Percentiles rank a stretch among this genome's conserved stretches.
Conservation (phyloP, 2,329 filamentous ascomycete genomes). For the Fusarium sp. region DNA sequence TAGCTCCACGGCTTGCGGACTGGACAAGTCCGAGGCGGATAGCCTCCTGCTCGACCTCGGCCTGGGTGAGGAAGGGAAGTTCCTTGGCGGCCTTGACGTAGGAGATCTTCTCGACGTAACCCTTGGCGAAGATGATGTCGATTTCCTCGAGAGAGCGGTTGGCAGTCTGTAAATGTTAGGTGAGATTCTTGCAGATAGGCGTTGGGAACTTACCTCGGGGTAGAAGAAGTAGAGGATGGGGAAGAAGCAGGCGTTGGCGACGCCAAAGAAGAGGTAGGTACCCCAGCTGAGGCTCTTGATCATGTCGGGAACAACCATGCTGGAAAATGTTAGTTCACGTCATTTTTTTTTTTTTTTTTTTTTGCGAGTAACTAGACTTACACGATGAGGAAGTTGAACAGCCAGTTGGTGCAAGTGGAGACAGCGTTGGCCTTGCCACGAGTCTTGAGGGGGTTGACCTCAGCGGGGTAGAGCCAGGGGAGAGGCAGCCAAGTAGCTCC, state of each 20-base stretch:
- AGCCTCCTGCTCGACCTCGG: constrained; percentile 64
- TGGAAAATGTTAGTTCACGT: not conserved
- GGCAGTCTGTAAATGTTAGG: constrained; percentile 46
- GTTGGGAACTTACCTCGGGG: constrained; percentile 45
- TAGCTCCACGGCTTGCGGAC: constrained; percentile 21
- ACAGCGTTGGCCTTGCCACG: constrained; percentile 62
- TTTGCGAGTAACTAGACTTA: not conserved
- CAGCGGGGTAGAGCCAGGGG: constrained; percentile 70
- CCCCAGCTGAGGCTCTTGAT: constrained; percentile 69
- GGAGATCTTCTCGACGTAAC: constrained; percentile 67
- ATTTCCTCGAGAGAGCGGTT: constrained; percentile 65
- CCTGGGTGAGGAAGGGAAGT: constrained; percentile 63
- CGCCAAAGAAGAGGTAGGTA: constrained; percentile 62
- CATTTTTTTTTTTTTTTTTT: accelerated
- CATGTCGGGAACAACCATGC: constrained; percentile 72
- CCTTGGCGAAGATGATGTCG: constrained; percentile 71
- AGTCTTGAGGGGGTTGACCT: constrained; percentile 64
- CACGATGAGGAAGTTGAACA: constrained; percentile 62
- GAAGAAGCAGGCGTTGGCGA: constrained; percentile 63
- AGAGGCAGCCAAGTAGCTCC: constrained; percentile 74
- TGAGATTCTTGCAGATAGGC: accelerated
- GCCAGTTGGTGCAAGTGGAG: constrained; percentile 73
- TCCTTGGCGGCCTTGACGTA: constrained; percentile 70
- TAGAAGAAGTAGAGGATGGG: constrained; percentile 63
- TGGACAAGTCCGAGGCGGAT: constrained; percentile 40